Evolutionary conservation across 305 asterid genomes (phyloP).

Genomic region (Euphrasia arctica): DNA sequence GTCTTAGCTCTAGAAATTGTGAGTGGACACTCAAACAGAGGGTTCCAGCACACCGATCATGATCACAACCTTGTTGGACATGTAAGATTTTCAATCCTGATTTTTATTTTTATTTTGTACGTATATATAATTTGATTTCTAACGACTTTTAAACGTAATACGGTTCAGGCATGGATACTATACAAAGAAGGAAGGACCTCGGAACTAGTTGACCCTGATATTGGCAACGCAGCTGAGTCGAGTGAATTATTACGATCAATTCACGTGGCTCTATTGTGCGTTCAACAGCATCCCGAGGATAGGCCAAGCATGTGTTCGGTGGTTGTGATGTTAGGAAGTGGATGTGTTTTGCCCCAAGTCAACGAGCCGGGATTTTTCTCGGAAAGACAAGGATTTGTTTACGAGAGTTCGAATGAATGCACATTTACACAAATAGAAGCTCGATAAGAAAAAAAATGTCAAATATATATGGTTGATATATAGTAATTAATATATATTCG

Average conservation of each 20-base stretch:
- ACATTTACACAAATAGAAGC: not conserved
- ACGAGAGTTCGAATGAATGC: not conserved
- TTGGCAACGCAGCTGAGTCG: not conserved
- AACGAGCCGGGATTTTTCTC: not conserved
- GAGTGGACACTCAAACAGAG: slow-evolving; percentile 29
- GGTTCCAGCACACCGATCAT: slow-evolving; percentile 28
- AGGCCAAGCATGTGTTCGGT: not conserved
- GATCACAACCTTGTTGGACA: slow-evolving; percentile 32
- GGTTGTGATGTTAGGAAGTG: not conserved
- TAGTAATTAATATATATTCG: too few relatives aligned
- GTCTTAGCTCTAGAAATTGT: slow-evolving; percentile 34
- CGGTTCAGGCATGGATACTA: not conserved
- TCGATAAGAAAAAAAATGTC: not conserved
- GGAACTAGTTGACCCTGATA: not conserved
- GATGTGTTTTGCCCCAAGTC: not conserved
- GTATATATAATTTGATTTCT: too few relatives aligned
- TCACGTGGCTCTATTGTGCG: not conserved
- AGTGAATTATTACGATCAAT: not conserved
- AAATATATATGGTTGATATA: too few relatives aligned
- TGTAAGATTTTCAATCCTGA: slow-evolving; percentile 21
- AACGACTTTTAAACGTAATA: not conserved
- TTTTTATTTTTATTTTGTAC: too few relatives aligned
- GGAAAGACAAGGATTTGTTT: not conserved
- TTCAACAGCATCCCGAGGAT: not conserved
- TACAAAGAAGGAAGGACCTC: not conserved